These are phyloP conservation scores for Kodamaea leandrae DNA, from an alignment of 805 yeast species.

Conservation along the genomic window DNA sequence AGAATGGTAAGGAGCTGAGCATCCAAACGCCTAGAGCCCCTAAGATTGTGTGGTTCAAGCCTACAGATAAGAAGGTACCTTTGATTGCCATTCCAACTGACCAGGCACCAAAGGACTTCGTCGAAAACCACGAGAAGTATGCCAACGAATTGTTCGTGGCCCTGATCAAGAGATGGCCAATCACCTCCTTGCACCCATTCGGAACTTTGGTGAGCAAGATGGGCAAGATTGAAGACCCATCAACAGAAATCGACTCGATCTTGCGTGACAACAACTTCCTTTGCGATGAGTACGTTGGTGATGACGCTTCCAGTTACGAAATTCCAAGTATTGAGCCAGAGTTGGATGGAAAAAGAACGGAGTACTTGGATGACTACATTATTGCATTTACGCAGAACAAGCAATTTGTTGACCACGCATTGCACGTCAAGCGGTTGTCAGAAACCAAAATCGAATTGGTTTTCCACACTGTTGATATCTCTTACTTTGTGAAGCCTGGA, in stretches of 20 bases:
- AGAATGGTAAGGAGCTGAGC: slow-evolving; percentile 45
- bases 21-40: slow-evolving; percentile 58
- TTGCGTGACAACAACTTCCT: slow-evolving; percentile 82
- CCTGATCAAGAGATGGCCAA: slow-evolving; percentile 97
- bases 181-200: slow-evolving; percentile 96
- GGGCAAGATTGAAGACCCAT: slow-evolving; percentile 74
- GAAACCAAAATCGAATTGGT: slow-evolving; percentile 73
- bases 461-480: slow-evolving; percentile 79
- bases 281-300: slow-evolving; percentile 74
- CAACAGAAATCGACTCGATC: slow-evolving; percentile 83
- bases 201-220: slow-evolving; percentile 88
- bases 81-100: slow-evolving; percentile 97
- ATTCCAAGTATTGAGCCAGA: slow-evolving; percentile 42
- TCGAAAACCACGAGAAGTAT: slow-evolving; percentile 84
- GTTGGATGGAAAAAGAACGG: slow-evolving; percentile 43
- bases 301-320: slow-evolving; percentile 28
- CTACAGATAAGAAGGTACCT: slow-evolving; percentile 97
- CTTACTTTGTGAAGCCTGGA: slow-evolving; percentile 69
- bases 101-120: slow-evolving; percentile 94
- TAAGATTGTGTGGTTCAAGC: slow-evolving; percentile 98
- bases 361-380: slow-evolving; percentile 58
- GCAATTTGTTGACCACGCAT: slow-evolving; percentile 67
- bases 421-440: slow-evolving; percentile 67
- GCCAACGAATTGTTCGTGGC: slow-evolving; percentile 85
- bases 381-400: slow-evolving; percentile 62